A percentile compares a stretch with the other conserved stretches of the same genome.
Conservation (phyloP, 139 green algal genomes). For the Limnomonas spitsbergensis region DNA sequence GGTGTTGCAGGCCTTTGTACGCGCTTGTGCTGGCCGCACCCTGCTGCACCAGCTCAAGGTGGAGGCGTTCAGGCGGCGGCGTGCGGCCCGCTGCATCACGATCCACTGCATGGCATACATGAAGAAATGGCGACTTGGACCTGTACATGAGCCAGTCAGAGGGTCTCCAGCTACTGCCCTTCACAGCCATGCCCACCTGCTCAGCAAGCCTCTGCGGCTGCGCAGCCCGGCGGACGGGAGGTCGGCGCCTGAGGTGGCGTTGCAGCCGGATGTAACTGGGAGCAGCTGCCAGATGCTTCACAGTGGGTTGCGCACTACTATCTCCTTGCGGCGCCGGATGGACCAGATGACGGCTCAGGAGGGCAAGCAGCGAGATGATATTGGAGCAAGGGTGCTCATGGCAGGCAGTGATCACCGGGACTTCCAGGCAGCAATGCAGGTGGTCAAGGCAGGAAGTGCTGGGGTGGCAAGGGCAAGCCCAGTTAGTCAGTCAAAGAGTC, state of each 20-base stretch:
- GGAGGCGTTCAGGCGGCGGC: conserved; percentile 4
- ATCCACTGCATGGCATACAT: not conserved
- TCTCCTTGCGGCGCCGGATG: not conserved
- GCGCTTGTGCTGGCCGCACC: not conserved
- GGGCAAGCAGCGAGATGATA: not conserved
- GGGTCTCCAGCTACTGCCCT: not conserved
- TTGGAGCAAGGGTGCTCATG: not conserved
- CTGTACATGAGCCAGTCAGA: conserved; percentile 14
- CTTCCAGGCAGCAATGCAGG: not conserved
- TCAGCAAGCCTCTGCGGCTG: conserved; percentile 20
- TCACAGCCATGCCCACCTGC: not conserved
- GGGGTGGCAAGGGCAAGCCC: too few species aligned
- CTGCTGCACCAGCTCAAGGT: not conserved
- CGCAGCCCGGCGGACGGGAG: conserved; percentile 16
- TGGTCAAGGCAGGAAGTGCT: not conserved
- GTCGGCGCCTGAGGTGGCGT: conserved; percentile 5
- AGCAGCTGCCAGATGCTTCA: not conserved
- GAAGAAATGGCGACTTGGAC: conserved; percentile 9
- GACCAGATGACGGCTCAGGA: not conserved
- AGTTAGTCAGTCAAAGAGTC: too few species aligned
- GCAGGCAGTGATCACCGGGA: not conserved
- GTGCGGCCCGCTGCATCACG: conserved; percentile 8
- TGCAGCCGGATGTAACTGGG: not conserved
- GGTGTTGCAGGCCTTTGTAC: not conserved
- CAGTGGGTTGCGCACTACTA: not conserved